A percentile compares a stretch with the other conserved stretches of the same genome.
Evolutionary conservation across 148 eudicot species (phyloP).

Genomic region (Rheum nobile): DNA sequence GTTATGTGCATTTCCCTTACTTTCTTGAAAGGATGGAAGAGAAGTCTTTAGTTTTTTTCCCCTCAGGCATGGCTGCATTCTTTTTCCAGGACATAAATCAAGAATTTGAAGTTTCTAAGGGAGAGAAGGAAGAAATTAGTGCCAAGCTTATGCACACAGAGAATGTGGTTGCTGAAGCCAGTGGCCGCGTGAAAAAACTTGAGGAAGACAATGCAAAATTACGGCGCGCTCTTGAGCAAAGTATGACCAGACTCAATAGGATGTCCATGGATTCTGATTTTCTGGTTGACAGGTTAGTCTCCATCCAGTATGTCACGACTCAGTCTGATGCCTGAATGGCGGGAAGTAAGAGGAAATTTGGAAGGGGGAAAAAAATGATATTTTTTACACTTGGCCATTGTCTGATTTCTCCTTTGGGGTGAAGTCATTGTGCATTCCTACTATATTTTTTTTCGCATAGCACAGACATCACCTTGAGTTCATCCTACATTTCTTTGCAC

Average conservation of each 20-base stretch:
- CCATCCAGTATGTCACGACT: background rate
- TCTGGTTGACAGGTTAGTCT: slow-evolving; percentile 79
- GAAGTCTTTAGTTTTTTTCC: background rate
- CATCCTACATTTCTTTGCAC: too few relatives aligned
- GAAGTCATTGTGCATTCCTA: background rate
- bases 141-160: slow-evolving; percentile 60
- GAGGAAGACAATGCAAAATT: slow-evolving; percentile 89
- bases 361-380: background rate
- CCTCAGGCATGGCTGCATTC: background rate
- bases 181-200: slow-evolving; percentile 66
- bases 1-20: background rate
- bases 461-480: too few relatives aligned
- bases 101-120: slow-evolving; percentile 41
- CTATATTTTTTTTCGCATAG: too few relatives aligned
- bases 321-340: too few relatives aligned
- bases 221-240: slow-evolving; percentile 93
- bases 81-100: slow-evolving; percentile 61
- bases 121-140: slow-evolving; percentile 56
- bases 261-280: slow-evolving; percentile 97
- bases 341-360: background rate
- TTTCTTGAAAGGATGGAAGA: background rate
- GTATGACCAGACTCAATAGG: slow-evolving; percentile 95
- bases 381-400: background rate
- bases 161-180: slow-evolving; percentile 44
- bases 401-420: background rate